Evolutionary conservation across 257 asterid genomes (phyloP), one percentile per base, ranked within the genome.

Genomic region (Jacaranda copaia): DNA sequence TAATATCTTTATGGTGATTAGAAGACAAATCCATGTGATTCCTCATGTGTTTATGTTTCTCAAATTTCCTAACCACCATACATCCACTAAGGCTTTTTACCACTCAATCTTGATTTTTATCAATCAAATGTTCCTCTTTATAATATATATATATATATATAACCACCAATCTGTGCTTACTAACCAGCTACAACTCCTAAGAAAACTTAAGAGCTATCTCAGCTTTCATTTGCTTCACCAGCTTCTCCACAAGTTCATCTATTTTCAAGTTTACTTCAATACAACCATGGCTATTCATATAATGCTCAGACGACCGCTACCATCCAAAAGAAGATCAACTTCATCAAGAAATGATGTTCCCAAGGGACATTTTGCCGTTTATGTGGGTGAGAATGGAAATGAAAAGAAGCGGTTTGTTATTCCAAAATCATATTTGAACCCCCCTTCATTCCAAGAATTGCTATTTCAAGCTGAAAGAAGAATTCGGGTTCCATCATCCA

Each of bases 401-500:
- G 18, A 71, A 15, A 62, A 15, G 74, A 55, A 20, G 32, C 66
- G 67, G 3, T 77, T 77, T 62, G 64, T 68, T 4, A 49, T 77
- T 25, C 82, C 83, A 3, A 3, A 74, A 5, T 74, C 77, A 36
- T 69, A 77, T 14, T 77, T 77, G 39, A 77, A 35, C 65, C 45
- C 59, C 39, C 43, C 83, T 13, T 76, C 36, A 4, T 76, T 81
- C 42, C 78, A 75, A 70, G 78, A 80, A 25, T 75, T 75, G 70
- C 11, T 70, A 35, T 32, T 1, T 19, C 67, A 19, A 55, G 75
- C 46, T 58, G 81, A 81, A 81, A 57, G 78, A 81, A 65, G 81
- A 76, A 65, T 80, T 58, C 15, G 77, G 77, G 11, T 80, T 80
- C 13, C 5, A 51, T 32, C 83, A 74, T 74, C 83, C 73, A n/a